Evolutionary conservation across 2,329 filamentous ascomycete genomes (phyloP).

Genomic region (Teratosphaeria pseudoeucalypti): DNA sequence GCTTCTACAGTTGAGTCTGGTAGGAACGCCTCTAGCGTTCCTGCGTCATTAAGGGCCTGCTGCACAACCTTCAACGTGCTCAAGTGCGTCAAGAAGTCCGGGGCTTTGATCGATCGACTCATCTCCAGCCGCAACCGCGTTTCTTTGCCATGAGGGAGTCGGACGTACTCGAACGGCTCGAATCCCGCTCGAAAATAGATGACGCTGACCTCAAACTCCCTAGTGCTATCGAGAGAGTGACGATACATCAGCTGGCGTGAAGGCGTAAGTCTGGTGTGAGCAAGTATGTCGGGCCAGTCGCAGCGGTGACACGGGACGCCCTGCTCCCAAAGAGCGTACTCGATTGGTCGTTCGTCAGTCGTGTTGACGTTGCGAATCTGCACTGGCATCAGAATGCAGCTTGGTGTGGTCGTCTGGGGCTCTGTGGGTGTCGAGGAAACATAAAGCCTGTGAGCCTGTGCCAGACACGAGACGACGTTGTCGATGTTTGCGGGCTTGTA

Average conservation of each 20-base stretch:
- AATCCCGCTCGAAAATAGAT: constrained; percentile 37
- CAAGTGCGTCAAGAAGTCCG: constrained; percentile 32
- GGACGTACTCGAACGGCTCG: constrained; percentile 30
- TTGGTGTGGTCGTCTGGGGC: not conserved
- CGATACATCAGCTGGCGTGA: constrained; percentile 28
- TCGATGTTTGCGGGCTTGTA: constrained; percentile 2
- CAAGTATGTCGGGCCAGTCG: constrained; percentile 26
- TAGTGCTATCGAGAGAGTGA: constrained; percentile 10
- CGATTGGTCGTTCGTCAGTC: constrained; percentile 1
- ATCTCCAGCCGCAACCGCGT: constrained; percentile 28
- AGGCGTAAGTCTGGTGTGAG: constrained; percentile 21
- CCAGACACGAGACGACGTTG: constrained; percentile 1
- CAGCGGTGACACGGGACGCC: constrained; percentile 26
- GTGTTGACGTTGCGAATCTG: constrained; percentile 32
- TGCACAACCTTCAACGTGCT: constrained; percentile 37
- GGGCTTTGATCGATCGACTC: constrained; percentile 36
- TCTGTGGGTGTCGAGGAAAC: not conserved
- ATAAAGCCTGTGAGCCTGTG: not conserved
- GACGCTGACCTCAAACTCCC: constrained; percentile 30
- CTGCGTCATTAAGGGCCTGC: constrained; percentile 27
- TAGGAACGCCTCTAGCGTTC: constrained; percentile 27
- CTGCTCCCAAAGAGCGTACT: not conserved
- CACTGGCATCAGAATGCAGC: constrained; percentile 34
- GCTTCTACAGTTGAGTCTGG: constrained; percentile 9
- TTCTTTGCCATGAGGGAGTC: constrained; percentile 13